A percentile compares a stretch with the other conserved stretches of the same genome.
Evolutionary conservation across 2,329 filamentous ascomycete genomes (phyloP).

Genomic region (Grosmannia penicillata): DNA sequence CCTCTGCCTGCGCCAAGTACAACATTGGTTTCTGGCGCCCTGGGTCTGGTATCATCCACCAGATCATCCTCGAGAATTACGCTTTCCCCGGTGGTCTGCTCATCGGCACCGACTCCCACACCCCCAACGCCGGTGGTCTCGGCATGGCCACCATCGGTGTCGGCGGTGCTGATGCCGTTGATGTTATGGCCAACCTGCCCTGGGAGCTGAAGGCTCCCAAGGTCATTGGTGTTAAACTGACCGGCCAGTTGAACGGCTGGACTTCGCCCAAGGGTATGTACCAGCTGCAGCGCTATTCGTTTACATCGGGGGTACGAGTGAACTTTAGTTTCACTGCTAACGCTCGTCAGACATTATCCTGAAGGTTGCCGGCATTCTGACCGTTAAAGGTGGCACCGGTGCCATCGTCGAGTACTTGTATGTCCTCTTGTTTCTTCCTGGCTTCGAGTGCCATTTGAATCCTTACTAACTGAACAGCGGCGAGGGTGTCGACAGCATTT

Average conservation of each 20-base stretch:
- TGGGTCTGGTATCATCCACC: conserved; percentile 97
- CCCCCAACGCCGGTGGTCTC: conserved; percentile 90
- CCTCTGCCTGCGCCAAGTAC: conserved; percentile 92
- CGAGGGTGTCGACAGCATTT: conserved; percentile 60
- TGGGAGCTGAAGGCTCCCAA: conserved; percentile 99
- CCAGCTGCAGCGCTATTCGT: too few species aligned
- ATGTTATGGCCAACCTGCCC: conserved; percentile 92
- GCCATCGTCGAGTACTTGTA: conserved; percentile 64
- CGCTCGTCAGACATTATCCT: conserved; percentile 66
- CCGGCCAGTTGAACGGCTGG: conserved; percentile 81
- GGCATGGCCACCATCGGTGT: conserved; percentile 93
- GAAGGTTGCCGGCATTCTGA: conserved; percentile 91
- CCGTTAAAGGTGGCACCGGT: conserved; percentile 95
- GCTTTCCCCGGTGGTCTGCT: conserved; percentile 96
- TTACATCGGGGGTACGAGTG: too few species aligned
- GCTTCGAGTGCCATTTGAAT: neutral
- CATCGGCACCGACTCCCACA: conserved; percentile 93
- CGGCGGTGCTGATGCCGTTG: conserved; percentile 93
- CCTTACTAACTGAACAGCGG: conserved; percentile 10
- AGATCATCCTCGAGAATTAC: conserved; percentile 97
- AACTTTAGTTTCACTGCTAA: conserved; percentile 1
- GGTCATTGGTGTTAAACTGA: conserved; percentile 90
- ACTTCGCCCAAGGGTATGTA: conserved; percentile 76
- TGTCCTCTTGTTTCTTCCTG: neutral
- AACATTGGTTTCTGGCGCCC: conserved; percentile 99